Evolutionary conservation across 139 green algal genomes (phyloP).

Genomic region (Chlorella sp.): DNA sequence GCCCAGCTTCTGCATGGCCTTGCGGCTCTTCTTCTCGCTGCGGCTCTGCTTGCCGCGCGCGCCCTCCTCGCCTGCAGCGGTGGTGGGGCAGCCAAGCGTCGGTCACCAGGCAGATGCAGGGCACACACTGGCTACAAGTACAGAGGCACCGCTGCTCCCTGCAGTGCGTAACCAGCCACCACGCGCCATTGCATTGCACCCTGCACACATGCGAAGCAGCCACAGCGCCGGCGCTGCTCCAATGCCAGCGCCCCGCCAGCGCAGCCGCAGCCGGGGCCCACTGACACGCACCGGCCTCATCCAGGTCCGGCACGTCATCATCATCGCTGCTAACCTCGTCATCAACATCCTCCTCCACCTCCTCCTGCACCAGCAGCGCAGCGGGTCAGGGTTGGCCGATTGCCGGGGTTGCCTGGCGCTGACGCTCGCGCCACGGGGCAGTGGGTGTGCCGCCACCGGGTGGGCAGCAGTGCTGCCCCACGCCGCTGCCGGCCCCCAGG

Average conservation of each 20-base stretch:
- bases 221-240: not conserved
- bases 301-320: conserved; percentile 16
- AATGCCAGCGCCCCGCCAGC: not conserved
- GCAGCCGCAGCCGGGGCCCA: too few species aligned
- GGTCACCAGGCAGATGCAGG: not conserved
- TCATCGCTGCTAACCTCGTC: conserved; percentile 24
- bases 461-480: too few species aligned
- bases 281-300: conserved; percentile 14
- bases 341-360: conserved; percentile 13
- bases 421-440: too few species aligned
- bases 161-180: not conserved
- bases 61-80: conserved; percentile 50
- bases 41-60: conserved; percentile 91
- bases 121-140: not conserved
- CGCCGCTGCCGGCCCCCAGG: too few species aligned
- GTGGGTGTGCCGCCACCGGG: too few species aligned
- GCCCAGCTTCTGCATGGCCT: conserved; percentile 99
- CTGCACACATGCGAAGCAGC: not conserved
- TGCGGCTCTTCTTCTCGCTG: conserved; percentile 98
- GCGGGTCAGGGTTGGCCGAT: too few species aligned
- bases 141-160: not conserved
- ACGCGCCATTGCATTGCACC: too few species aligned
- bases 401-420: too few species aligned
- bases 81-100: too few species aligned
- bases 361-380: too few species aligned